A percentile compares a stretch with the other conserved stretches of the same genome.
phyloP scores from a whole-genome alignment of 306 rosid species.

The barrel medic (Medicago truncatula) region MtrunA17r5.0-ANR NC_053049.1:34756501-34757000 shows the following conservation, averaged over 20 bases:
- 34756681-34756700: constrained; percentile 68
- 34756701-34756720: constrained; percentile 82
- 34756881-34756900: constrained; percentile 76
- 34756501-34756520: not conserved
- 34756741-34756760: constrained; percentile 65
- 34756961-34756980: not conserved
- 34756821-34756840: constrained; percentile 58
- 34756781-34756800: constrained; percentile 25
- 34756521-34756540: not conserved
- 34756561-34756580: constrained; percentile 3
- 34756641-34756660: constrained; percentile 47
- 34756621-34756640: not conserved
- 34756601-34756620: not conserved
- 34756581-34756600: constrained; percentile 2
- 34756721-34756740: constrained; percentile 72
- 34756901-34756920: constrained; percentile 43
- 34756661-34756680: constrained; percentile 46
- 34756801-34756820: constrained; percentile 59
- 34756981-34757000: constrained; percentile 46
- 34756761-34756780: constrained; percentile 45
- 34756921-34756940: not conserved
- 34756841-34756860: constrained; percentile 70
- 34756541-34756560: not conserved
- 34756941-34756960: constrained; percentile 1
- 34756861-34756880: constrained; percentile 69